A percentile compares a stretch with the other conserved stretches of the same genome.
Conservation (phyloP, 768 basidiomycete species). For the Hericium erinaceus region DNA sequence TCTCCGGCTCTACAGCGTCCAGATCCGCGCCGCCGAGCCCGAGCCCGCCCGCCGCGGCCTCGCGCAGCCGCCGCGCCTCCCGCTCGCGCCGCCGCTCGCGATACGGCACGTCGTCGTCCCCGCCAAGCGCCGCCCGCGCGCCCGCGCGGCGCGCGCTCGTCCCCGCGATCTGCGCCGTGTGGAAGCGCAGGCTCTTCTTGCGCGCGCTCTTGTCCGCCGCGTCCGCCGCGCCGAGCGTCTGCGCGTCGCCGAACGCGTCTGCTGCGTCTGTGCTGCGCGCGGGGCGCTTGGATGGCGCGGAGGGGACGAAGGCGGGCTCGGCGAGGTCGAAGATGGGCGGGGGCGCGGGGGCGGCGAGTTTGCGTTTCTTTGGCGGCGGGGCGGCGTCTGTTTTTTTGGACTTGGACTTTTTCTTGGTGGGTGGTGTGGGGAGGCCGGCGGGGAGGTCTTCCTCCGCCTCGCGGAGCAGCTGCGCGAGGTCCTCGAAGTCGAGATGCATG, state of each 20-base stretch:
- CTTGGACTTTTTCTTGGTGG: conserved; percentile 14
- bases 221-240: conserved; percentile 59
- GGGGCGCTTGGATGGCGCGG: neutral
- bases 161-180: conserved; percentile 85
- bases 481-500: conserved; percentile 5
- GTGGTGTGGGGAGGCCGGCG: conserved; percentile 10
- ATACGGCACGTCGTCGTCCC: conserved; percentile 95
- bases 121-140: conserved; percentile 67
- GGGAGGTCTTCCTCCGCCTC: conserved; percentile 14
- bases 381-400: conserved; percentile 6
- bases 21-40: conserved; percentile 59
- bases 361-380: conserved; percentile 52
- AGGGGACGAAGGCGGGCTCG: conserved; percentile 60
- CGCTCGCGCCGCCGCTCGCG: conserved; percentile 60
- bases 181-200: conserved; percentile 82
- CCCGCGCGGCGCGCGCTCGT: conserved; percentile 65
- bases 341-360: conserved; percentile 30
- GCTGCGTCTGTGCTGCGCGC: conserved; percentile 16
- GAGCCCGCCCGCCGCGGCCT: conserved; percentile 35
- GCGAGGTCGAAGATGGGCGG: conserved; percentile 63
- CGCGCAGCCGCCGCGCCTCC: conserved; percentile 46
- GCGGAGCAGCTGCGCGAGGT: conserved; percentile 8
- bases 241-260: conserved; percentile 68
- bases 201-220: conserved; percentile 76
- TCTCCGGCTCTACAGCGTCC: conserved; percentile 42